Conservation (phyloP, 208 protist species). For the Acanthamoeba rhysodes region DNA sequence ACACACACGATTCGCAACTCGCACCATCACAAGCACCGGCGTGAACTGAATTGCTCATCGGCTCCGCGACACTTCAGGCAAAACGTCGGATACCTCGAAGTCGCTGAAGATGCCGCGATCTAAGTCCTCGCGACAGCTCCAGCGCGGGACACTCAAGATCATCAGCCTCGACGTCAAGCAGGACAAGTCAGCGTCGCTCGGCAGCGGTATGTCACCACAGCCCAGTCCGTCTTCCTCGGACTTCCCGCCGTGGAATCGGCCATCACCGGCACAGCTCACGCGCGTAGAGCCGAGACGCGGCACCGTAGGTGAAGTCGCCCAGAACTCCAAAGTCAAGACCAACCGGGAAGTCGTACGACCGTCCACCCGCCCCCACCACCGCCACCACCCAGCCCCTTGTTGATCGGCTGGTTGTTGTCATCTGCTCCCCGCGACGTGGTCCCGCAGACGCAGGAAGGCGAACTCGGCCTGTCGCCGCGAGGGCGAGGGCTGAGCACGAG, state of each 20-base stretch:
- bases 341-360: neutral
- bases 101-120: slow-evolving; percentile 33
- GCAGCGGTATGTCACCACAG: neutral
- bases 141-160: neutral
- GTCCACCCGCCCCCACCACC: too few relatives aligned
- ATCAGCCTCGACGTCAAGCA: neutral
- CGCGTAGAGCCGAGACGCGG: neutral
- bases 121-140: slow-evolving; percentile 16
- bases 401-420: neutral
- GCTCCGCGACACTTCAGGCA: neutral
- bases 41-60: neutral
- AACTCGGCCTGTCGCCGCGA: slow-evolving; percentile 3
- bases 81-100: neutral
- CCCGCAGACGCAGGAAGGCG: neutral
- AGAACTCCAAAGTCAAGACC: neutral
- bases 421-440: neutral
- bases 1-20: neutral
- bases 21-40: neutral
- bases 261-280: neutral
- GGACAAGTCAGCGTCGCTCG: neutral
- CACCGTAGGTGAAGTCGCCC: neutral
- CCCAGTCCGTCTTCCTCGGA: neutral
- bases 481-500: neutral
- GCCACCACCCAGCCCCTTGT: neutral
- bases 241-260: neutral